Base-by-base conservation (phyloP, 2,329 filamentous ascomycete species). In the Orbilia javanica region DNA sequence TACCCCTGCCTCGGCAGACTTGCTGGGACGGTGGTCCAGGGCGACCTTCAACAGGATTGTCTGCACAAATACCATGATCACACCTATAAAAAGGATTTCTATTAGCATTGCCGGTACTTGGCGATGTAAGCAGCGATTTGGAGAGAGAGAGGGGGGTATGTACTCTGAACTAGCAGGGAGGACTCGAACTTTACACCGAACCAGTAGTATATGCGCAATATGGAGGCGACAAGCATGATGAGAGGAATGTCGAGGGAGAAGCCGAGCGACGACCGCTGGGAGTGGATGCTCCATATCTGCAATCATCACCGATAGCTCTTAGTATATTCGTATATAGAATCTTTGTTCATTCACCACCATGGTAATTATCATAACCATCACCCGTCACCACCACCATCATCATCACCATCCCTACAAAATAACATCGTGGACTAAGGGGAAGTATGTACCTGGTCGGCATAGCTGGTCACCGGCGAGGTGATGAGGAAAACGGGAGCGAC, bases 151-250 rank as follows among this genome's bases (percentile, higher is more conserved):
- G 29, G 55, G 18, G 10, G 22, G 27, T 53, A 20, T n/a, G n/a
- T 84, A 11, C 90, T 89, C 83, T 92, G 90, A 63, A 90, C 84
- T 36, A 92, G 86, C 60, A 92, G 84, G 48, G 89, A 89, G 42
- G 84, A 86, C 81, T 92, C 90, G 84, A 89, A 92, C 82, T 87
- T 87, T 13, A 89, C 88, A 73, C 90, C 90, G 63, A 90, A 89
- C 85, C 90, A 92, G 85, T 91, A 92, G 82, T 91, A 92, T 82
- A 92, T 88, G 83, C 89, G 90, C 83, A 91, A 84, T 68, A 92
- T 85, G 2, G 90, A 92, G 29, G 90, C 89, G 67, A 91, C 87
- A 63, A 92, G 88, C 90, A 92, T 92, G 79, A 92, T 92, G 72
- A 92, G 85, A 34, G 90, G 90, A 36, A 82, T 80, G 81, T 92